These are phyloP conservation scores for Neocatenulostroma microsporum DNA, from an alignment of 2,329 filamentous ascomycete genomes.

Conservation along the genomic window DNA sequence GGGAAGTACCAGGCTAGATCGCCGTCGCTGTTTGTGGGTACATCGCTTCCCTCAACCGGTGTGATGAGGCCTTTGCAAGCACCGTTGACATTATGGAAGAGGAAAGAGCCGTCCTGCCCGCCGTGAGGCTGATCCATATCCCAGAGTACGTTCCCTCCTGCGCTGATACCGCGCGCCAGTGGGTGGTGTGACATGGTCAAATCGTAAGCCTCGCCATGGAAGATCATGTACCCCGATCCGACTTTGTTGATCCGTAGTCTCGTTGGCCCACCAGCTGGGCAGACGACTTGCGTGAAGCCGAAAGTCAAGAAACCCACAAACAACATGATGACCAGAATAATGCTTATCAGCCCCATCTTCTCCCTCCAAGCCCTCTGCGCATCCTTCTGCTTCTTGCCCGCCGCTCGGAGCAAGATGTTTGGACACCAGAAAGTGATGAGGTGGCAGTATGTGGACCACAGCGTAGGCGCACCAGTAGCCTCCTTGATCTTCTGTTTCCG, in stretches of 20 bases:
- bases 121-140: conserved; percentile 74
- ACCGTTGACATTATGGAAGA: conserved; percentile 98
- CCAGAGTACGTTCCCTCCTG: conserved; percentile 71
- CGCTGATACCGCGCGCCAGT: conserved; percentile 67
- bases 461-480: conserved; percentile 66
- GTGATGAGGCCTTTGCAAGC: conserved; percentile 90
- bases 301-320: conserved; percentile 95
- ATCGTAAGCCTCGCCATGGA: conserved; percentile 87
- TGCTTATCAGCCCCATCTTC: conserved; percentile 93
- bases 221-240: conserved; percentile 79
- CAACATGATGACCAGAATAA: conserved; percentile 80
- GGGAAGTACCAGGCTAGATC: conserved; percentile 97
- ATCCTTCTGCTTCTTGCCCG: conserved; percentile 74
- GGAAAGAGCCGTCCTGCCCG: conserved; percentile 89
- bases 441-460: conserved; percentile 94
- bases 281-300: conserved; percentile 86
- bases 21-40: conserved; percentile 65
- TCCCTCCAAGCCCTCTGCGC: conserved; percentile 93
- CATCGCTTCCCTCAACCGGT: conserved; percentile 58
- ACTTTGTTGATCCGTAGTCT: conserved; percentile 80
- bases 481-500: conserved; percentile 49
- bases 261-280: conserved; percentile 56
- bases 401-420: conserved; percentile 73
- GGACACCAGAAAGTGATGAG: conserved; percentile 93
- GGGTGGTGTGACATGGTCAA: conserved; percentile 70